Evolutionary conservation across 164 flowering plant genomes (phyloP).

Genomic region (Stephania yunnanensis): DNA sequence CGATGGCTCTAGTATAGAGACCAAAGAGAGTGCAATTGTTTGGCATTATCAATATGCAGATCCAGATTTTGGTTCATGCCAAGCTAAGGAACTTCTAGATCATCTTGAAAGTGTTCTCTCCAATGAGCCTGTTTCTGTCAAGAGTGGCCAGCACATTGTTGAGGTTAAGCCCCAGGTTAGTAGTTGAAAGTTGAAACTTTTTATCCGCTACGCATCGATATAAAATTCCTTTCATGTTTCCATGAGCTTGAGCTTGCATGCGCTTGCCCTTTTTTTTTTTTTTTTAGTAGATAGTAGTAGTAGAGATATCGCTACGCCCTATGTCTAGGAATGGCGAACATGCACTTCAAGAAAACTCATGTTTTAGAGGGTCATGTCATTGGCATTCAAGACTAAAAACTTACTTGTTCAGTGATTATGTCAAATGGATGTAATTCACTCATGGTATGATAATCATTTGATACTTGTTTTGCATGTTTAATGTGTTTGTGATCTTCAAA

Average conservation of each 20-base stretch:
- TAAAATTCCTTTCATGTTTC: too few species aligned
- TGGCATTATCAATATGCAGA: slow-evolving; percentile 48
- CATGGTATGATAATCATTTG: too few species aligned
- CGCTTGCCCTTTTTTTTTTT: too few species aligned
- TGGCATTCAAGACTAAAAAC: too few species aligned
- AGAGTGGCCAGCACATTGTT: slow-evolving; percentile 42
- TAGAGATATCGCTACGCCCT: background rate
- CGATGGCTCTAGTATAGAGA: slow-evolving; percentile 41
- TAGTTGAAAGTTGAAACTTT: background rate
- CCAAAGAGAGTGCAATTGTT: slow-evolving; percentile 39
- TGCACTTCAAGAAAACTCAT: too few species aligned
- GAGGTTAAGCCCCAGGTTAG: slow-evolving; percentile 52
- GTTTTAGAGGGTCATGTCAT: too few species aligned
- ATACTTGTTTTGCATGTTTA: too few species aligned
- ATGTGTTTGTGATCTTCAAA: too few species aligned
- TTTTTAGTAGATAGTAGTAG: too few species aligned
- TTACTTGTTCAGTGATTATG: too few species aligned
- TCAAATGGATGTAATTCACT: too few species aligned
- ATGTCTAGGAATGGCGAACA: background rate
- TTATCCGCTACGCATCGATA: background rate
- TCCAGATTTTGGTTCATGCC: slow-evolving; percentile 49
- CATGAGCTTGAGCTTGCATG: too few species aligned
- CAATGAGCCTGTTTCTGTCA: slow-evolving; percentile 44
- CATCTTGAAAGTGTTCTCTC: slow-evolving; percentile 48
- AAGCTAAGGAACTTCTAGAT: slow-evolving; percentile 48